Conservation (phyloP, 495 filamentous ascomycete species). For the Cercophora samala region DNA sequence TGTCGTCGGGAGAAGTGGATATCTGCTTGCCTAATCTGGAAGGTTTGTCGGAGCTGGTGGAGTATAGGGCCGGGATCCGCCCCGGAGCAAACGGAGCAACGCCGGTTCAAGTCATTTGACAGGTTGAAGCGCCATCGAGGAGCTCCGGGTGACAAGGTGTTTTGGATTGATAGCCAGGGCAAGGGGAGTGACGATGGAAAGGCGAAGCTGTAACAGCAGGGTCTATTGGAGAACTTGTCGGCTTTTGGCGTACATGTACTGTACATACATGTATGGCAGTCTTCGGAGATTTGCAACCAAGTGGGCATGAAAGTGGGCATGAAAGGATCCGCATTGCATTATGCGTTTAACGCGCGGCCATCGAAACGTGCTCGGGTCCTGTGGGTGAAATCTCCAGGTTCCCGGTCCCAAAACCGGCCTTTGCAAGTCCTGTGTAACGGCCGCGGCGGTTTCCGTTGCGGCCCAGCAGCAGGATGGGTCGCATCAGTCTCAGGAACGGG, state of each 20-base stretch:
- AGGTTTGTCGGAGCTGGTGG: background rate
- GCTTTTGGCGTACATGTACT: no score
- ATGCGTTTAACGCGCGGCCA: background rate
- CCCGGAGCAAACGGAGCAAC: background rate
- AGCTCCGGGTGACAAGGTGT: slow-evolving; percentile 45
- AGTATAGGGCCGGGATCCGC: background rate
- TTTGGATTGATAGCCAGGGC: slow-evolving; percentile 54
- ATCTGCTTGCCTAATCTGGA: background rate
- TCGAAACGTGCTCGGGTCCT: background rate
- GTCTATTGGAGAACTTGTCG: no score
- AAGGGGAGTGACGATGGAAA: slow-evolving; percentile 42
- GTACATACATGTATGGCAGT: background rate
- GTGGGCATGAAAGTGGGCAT: no score
- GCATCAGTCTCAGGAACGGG: background rate
- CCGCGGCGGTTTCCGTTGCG: background rate
- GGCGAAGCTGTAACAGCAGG: slow-evolving; percentile 52
- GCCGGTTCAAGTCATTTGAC: slow-evolving; percentile 50
- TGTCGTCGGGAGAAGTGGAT: background rate
- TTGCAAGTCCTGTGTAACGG: background rate
- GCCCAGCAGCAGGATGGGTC: slow-evolving; percentile 10
- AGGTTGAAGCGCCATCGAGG: slow-evolving; percentile 56
- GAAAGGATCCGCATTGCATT: background rate
- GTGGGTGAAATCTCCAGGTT: background rate
- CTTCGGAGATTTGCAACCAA: background rate
- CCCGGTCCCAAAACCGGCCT: background rate